Evolutionary conservation across 176 grass and related monocot genomes (phyloP), one percentile per base, ranked within the genome.

Genomic region (Phoenix dactylifera): DNA sequence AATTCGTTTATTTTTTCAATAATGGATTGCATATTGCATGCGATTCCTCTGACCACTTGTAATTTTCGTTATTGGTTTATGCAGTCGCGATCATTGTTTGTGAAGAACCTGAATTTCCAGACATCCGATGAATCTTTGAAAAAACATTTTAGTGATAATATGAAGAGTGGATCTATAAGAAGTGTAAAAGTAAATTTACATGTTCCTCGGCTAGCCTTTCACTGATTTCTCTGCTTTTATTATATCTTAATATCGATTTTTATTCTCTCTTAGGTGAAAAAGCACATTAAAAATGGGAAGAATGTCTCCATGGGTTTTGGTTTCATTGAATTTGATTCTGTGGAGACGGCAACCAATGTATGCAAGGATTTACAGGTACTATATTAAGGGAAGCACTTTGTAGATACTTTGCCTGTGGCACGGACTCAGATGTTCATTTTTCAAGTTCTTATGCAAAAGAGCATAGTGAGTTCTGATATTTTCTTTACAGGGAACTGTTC

Each of bases 51-150:
- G 35, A 44, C 14, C n/a, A 18, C 4, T 17, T 6, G 3, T 53
- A n/a, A 58, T 62, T 15, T 61, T 63, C 6, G 9, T 58, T 77
- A n/a, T 17, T 82, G 77, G 64, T 53, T 44, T 44, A 19, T 56
- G 6, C 84, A 97, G 92, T 97, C 84, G 20, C 84, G 87, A 49
- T 97, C 92, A 52, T 25, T 91, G 18, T 97, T 91, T 71, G 92
- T 97, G 29, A 91, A 97, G 84, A 88, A 97, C 68, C 79, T 97
- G 65, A 97, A 97, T 72, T 91, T 97, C 73, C 88, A 82, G 81
- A 91, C 92, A 28, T 62, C 76, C 7, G 92, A 97, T 64, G 92
- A 97, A 73, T 80, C 53, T 0, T 61, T 97, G 72, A 88, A 73
- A 58, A 76, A 91, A 68, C 87, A 97, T 80, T 91, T 91, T 63